Evolutionary conservation across 2,329 filamentous ascomycete species (phyloP), one percentile per base, ranked within the genome.

Genomic region (Trichoderma endophyticum): DNA sequence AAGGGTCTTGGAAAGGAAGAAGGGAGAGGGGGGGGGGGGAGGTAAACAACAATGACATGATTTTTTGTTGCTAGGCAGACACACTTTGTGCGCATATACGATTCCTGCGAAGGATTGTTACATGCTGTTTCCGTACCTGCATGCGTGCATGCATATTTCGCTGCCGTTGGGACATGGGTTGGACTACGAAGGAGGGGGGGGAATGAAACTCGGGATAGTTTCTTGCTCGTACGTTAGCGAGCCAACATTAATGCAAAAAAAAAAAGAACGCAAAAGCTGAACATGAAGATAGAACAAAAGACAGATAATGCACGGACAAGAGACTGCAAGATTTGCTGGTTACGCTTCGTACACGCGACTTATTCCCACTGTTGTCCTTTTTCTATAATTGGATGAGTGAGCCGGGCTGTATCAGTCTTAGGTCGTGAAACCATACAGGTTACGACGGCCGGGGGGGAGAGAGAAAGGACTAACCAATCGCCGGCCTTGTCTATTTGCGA

Each of bases 121-220:
- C 65, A 68, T 68, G 65, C 9, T 60, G 36, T 48, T 28, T 34
- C n/a, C 30, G 56, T 60, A 48, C 65, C 56, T 68, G 65, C 65
- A 60, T 68, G 65, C 28, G 56, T n/a, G 24, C 28, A 62, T 62
- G 61, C 61, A 63, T 32, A 39, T 64, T 48, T 64, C 15, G 14
- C 12, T 28, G 61, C 28, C 34, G 28, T 68, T 60, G 65, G 56
- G 65, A 60, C 65, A 32, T 48, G 54, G 26, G 34, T 18, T 18
- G 54, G 64, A n/a, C 9, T 28, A 11, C 11, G 56, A 32, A 32
- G 28, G 3, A 11, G 28, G 18, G 4, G 56, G 14, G 15, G 15
- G n/a, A n/a, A 30, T 32, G 18, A 9, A 21, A n/a, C 56, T 59
- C 28, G 18, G 62, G 18, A 54, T 54, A 51, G 15, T 54, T 59